Conservation (phyloP, 139 green algal species). For the Microglena sp. region DNA sequence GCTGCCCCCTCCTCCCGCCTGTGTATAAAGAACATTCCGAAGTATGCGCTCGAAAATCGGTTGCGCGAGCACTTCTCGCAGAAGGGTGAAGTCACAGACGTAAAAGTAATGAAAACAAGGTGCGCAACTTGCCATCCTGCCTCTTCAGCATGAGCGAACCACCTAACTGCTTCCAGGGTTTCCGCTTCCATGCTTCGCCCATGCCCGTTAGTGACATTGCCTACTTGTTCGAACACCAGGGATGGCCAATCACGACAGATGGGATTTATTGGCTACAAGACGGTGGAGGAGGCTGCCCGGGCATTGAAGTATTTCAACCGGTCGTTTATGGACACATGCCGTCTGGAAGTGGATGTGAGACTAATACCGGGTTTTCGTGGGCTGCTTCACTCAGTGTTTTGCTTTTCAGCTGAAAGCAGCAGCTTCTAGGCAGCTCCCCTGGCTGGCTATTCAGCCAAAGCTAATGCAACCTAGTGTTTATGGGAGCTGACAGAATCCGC, state of each 20-base stretch:
- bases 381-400: not conserved
- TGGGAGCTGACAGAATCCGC: too few species aligned
- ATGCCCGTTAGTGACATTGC: not conserved
- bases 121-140: slow-evolving; percentile 19
- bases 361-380: not conserved
- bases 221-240: slow-evolving; percentile 37
- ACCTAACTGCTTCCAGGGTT: not conserved
- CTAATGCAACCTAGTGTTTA: too few species aligned
- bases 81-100: slow-evolving; percentile 89
- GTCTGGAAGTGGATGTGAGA: slow-evolving; percentile 70
- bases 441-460: too few species aligned
- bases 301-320: slow-evolving; percentile 82
- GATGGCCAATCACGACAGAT: slow-evolving; percentile 85
- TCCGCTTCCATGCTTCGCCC: not conserved
- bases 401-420: too few species aligned
- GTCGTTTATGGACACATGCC: slow-evolving; percentile 80
- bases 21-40: slow-evolving; percentile 92
- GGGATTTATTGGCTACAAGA: slow-evolving; percentile 89
- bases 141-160: not conserved
- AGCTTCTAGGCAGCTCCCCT: too few species aligned
- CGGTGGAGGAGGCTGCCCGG: slow-evolving; percentile 49
- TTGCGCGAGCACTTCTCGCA: slow-evolving; percentile 64
- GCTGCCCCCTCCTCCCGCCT: slow-evolving; percentile 57
- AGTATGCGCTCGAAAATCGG: slow-evolving; percentile 64
- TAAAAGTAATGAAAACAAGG: slow-evolving; percentile 84